Evolutionary conservation across 139 green algal genomes (phyloP).

Genomic region (Volvox reticuliferus): DNA sequence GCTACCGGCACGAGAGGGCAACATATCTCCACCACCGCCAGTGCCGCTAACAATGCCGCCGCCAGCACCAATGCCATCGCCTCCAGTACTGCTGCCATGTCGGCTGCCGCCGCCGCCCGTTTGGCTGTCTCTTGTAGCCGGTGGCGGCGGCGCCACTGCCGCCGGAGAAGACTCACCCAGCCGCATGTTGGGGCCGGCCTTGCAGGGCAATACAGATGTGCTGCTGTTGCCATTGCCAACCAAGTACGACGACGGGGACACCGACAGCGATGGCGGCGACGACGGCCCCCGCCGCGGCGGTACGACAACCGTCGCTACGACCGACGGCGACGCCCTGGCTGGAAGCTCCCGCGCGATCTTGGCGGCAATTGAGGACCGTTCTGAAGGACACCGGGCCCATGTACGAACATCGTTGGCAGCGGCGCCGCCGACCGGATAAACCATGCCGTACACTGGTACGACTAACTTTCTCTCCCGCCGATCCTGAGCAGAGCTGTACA

Average conservation of each 20-base stretch:
- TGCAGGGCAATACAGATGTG: neutral
- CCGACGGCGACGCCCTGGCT: neutral
- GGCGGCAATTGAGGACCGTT: slow-evolving; percentile 2
- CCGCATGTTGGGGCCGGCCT: neutral
- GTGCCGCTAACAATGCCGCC: neutral
- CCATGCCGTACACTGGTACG: slow-evolving; percentile 43
- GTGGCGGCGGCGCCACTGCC: neutral
- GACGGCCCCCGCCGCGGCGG: neutral
- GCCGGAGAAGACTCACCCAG: neutral
- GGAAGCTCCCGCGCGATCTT: neutral
- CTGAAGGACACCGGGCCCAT: neutral
- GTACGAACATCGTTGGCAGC: neutral
- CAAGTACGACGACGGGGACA: neutral
- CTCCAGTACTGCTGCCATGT: neutral
- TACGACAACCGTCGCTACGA: neutral
- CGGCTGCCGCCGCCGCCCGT: neutral
- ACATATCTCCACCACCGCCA: neutral
- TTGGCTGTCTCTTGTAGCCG: neutral
- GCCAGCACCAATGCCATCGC: neutral
- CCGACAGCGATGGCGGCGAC: neutral
- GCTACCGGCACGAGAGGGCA: neutral
- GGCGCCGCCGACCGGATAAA: neutral
- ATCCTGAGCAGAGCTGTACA: neutral
- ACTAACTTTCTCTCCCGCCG: neutral
- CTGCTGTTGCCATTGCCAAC: neutral